phyloP scores from a whole-genome alignment of 345 rosid species.

The Syzygium aqueum region DNA sequence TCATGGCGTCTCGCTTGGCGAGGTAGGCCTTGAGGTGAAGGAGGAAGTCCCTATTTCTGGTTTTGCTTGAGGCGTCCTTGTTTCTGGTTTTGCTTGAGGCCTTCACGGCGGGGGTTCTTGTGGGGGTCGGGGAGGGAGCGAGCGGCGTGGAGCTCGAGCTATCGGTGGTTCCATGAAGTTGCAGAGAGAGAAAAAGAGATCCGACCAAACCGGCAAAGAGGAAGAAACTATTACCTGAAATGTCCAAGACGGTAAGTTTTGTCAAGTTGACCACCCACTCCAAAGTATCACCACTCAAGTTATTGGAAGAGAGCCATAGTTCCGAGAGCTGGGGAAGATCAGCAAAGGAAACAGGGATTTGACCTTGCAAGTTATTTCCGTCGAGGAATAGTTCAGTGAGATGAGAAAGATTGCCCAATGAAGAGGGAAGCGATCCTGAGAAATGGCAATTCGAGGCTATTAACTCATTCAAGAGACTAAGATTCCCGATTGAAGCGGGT shows the following conservation, averaged over 20 bases:
- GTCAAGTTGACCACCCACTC: not conserved
- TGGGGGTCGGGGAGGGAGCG: not conserved
- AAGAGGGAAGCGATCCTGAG: not conserved
- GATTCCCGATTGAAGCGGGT: no score
- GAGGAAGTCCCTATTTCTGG: no score
- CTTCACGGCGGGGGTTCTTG: not conserved
- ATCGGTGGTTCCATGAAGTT: not conserved
- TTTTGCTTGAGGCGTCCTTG: no score
- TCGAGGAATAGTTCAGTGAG: not conserved
- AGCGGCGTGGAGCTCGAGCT: not conserved
- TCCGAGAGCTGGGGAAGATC: not conserved
- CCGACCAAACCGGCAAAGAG: accelerated
- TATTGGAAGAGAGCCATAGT: accelerated
- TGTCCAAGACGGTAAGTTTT: accelerated
- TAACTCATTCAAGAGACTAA: no score
- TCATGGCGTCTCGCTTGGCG: no score
- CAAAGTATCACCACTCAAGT: not conserved
- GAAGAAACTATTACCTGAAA: not conserved
- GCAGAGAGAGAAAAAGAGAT: not conserved
- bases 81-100: no score
- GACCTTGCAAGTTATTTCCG: not conserved
- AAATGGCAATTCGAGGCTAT: no score
- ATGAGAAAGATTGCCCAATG: not conserved
- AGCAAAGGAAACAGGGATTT: not conserved
- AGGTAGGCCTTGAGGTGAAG: no score